Evolutionary conservation across 202 grass and related monocot genomes (phyloP).

Genomic region (Eragrostis tef): DNA sequence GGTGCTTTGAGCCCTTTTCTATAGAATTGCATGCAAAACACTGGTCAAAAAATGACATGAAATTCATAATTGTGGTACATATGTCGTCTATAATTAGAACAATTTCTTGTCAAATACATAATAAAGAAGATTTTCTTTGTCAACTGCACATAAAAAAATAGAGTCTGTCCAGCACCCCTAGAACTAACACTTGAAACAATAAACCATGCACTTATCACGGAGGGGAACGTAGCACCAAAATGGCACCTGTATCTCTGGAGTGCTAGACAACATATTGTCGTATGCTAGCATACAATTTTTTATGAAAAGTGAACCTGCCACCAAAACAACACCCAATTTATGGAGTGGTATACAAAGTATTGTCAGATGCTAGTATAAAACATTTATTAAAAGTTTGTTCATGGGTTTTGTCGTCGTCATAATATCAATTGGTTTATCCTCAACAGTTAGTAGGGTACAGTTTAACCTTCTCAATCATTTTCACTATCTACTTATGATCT

Average conservation of each 20-base stretch:
- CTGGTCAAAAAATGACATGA: not conserved
- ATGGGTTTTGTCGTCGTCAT: not conserved
- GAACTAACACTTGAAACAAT: no score
- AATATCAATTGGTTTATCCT: not conserved
- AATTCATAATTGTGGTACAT: not conserved
- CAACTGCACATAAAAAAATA: no score
- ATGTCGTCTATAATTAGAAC: not conserved
- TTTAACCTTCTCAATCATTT: slow-evolving; percentile 2
- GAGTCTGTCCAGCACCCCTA: not conserved
- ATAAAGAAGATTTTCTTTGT: not conserved
- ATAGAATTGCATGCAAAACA: not conserved
- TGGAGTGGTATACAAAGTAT: no score
- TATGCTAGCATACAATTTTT: not conserved
- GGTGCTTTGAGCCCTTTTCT: not conserved
- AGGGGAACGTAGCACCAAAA: not conserved
- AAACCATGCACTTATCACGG: not conserved
- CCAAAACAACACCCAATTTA: no score
- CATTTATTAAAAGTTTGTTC: not conserved
- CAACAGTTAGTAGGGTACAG: not conserved
- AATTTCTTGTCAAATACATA: not conserved
- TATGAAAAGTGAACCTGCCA: no score
- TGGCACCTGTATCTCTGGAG: not conserved
- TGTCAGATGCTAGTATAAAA: no score
- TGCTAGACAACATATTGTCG: not conserved
- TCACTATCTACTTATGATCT: not conserved